phyloP scores from a whole-genome alignment of 1,284 basidiomycete species.

The Cutaneotrichosporon cyanovorans region DNA sequence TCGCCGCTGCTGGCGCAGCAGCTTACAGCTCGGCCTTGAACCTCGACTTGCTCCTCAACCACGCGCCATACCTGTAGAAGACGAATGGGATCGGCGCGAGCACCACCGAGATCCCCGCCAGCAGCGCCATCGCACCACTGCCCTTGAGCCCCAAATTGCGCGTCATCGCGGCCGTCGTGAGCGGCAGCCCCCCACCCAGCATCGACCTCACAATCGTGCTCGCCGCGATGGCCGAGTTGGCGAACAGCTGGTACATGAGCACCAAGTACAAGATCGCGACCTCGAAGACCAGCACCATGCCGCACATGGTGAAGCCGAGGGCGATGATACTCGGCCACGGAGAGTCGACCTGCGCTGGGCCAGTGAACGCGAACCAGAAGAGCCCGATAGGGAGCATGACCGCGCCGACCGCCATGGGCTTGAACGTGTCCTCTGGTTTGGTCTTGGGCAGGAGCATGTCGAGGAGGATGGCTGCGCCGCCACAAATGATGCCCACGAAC shows the following conservation, averaged over 20 bases:
- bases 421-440: slow-evolving; percentile 18
- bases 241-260: slow-evolving; percentile 18
- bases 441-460: slow-evolving; percentile 8
- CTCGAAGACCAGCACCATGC: slow-evolving; percentile 20
- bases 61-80: slow-evolving; percentile 10
- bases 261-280: slow-evolving; percentile 18
- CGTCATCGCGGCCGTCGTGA: slow-evolving; percentile 20
- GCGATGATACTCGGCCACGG: slow-evolving; percentile 20
- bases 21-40: slow-evolving; percentile 12
- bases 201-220: slow-evolving; percentile 19
- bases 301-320: slow-evolving; percentile 18
- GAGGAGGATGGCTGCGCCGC: slow-evolving; percentile 16
- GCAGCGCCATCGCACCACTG: slow-evolving; percentile 16
- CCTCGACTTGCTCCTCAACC: slow-evolving; percentile 12
- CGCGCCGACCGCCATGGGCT: slow-evolving; percentile 20
- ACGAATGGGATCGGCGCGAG: slow-evolving; percentile 18
- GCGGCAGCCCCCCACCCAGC: slow-evolving; percentile 20
- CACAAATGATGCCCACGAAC: slow-evolving; percentile 19
- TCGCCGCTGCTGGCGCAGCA: too few relatives aligned
- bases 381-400: slow-evolving; percentile 15
- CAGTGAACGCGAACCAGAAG: slow-evolving; percentile 25
- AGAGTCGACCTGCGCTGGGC: slow-evolving; percentile 15
- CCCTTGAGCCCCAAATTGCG: slow-evolving; percentile 18
- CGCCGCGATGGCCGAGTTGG: slow-evolving; percentile 23
- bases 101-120: slow-evolving; percentile 9